Conservation (phyloP, 768 basidiomycete species). For the Trametes gibbosa region DNA sequence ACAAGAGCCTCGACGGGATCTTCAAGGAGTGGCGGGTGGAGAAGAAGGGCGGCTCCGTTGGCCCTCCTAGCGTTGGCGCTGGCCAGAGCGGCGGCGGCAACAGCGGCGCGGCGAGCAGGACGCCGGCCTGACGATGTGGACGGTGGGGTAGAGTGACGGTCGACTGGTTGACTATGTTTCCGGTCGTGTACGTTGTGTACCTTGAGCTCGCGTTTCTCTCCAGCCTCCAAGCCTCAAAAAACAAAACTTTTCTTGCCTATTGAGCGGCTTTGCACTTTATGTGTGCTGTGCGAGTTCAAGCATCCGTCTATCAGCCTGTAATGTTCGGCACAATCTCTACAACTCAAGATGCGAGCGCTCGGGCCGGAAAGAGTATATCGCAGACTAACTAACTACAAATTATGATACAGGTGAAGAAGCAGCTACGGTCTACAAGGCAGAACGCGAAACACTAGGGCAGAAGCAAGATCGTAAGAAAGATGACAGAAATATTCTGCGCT, state of each 20-base stretch:
- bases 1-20: conserved; percentile 90
- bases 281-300: background rate
- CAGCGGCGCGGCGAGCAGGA: too few relatives aligned
- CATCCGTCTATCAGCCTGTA: too few relatives aligned
- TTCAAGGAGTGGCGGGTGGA: conserved; percentile 90
- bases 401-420: conserved; percentile 4
- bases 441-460: background rate
- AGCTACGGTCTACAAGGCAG: conserved; percentile 3
- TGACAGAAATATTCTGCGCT: background rate
- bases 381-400: conserved; percentile 1
- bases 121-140: conserved; percentile 1
- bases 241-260: background rate
- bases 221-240: conserved; percentile 6
- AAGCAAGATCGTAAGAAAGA: background rate
- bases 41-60: conserved; percentile 54
- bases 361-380: background rate
- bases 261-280: background rate
- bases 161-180: background rate
- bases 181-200: conserved; percentile 9
- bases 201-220: conserved; percentile 4
- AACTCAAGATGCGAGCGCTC: background rate
- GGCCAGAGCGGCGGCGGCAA: too few relatives aligned
- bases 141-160: too few relatives aligned
- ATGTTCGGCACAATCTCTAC: too few relatives aligned
- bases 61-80: too few relatives aligned